Conservation (phyloP, 768 basidiomycete genomes). For the Hortiboletus flavorubellus region DNA sequence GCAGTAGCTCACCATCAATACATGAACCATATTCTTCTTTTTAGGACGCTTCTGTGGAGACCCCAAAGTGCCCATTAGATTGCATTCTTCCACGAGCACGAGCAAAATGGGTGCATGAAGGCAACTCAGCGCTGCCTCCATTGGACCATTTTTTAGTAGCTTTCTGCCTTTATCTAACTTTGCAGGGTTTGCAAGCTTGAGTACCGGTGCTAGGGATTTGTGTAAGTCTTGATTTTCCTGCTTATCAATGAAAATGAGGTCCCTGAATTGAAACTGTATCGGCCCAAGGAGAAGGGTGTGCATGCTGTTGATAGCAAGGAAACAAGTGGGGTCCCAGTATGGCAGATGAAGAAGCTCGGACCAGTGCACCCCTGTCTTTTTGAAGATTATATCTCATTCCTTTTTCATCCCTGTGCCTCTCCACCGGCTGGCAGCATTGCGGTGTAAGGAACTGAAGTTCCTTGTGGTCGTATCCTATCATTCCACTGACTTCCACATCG, state of each 20-base stretch:
- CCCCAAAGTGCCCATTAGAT: too few relatives aligned
- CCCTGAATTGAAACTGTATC: constrained; percentile 5
- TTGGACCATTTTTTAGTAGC: background rate
- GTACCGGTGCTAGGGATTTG: background rate
- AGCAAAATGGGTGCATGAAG: background rate
- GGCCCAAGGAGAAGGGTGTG: constrained; percentile 33
- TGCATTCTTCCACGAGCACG: background rate
- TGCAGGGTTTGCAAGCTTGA: background rate
- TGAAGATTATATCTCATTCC: constrained; percentile 3
- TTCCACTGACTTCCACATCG: too few relatives aligned
- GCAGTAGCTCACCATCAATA: too few relatives aligned
- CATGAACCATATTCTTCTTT: too few relatives aligned
- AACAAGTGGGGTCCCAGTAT: constrained; percentile 34
- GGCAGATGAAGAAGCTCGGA: constrained; percentile 31
- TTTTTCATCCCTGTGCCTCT: constrained; percentile 13
- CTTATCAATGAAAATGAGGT: constrained; percentile 9
- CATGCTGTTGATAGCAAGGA: constrained; percentile 36
- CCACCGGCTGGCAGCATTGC: constrained; percentile 18
- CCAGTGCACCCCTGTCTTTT: constrained; percentile 28
- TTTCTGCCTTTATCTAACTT: background rate
- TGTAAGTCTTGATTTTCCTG: background rate
- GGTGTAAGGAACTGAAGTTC: too few relatives aligned
- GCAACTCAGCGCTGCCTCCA: background rate
- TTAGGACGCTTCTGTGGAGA: too few relatives aligned
- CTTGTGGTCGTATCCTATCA: too few relatives aligned